phyloP scores from a whole-genome alignment of 2,329 filamentous ascomycete genomes.

The Meredithiella fracta region DNA sequence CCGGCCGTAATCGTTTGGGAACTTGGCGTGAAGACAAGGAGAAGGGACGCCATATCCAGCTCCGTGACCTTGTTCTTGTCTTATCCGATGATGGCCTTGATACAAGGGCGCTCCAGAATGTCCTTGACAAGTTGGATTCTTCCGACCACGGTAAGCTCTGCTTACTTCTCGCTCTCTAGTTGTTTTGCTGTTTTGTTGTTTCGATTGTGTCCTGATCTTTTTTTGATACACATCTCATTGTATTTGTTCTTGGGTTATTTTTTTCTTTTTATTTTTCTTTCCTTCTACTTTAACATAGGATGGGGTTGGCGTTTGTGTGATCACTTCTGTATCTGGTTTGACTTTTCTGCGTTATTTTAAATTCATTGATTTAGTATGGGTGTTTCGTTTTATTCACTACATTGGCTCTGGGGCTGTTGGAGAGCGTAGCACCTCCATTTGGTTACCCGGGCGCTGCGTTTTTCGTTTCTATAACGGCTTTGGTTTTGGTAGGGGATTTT shows the following conservation, averaged over 20 bases:
- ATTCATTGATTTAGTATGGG: constrained; percentile 5
- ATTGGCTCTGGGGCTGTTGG: not conserved
- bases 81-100: constrained; percentile 65
- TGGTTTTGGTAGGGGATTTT: not conserved
- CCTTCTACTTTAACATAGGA: not conserved
- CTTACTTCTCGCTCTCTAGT: not conserved
- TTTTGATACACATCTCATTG: not conserved
- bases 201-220: not conserved
- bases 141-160: constrained; percentile 25
- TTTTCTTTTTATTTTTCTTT: not conserved
- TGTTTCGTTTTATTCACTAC: not conserved
- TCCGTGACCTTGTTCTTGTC: constrained; percentile 65
- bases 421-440: too few relatives aligned
- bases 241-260: not conserved
- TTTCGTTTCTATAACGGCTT: not conserved
- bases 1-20: constrained; percentile 46
- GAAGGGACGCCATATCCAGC: constrained; percentile 62
- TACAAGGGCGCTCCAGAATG: constrained; percentile 41
- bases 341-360: constrained; percentile 3
- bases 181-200: not conserved
- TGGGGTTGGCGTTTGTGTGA: not conserved
- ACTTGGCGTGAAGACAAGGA: constrained; percentile 62
- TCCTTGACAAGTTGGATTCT: constrained; percentile 36
- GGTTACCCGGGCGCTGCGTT: not conserved
- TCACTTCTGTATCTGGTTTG: not conserved